These are phyloP conservation scores for Phytophthora litchii DNA, from an alignment of 352 stramenopile genomes.

Conservation along the genomic window DNA sequence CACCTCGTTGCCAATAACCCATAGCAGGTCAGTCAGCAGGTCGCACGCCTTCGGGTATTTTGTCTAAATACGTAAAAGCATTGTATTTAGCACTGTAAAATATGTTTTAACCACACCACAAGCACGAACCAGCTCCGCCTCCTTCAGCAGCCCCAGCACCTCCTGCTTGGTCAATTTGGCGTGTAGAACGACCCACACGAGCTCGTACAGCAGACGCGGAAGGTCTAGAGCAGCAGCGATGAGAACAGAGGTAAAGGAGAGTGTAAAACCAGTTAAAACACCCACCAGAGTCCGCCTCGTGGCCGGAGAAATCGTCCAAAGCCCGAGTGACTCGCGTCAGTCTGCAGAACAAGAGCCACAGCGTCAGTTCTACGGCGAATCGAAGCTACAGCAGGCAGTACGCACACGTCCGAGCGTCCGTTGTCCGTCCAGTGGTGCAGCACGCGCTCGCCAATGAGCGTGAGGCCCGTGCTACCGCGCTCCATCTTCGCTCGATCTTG, in stretches of 20 bases:
- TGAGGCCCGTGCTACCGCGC: conserved; percentile 26
- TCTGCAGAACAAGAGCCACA: conserved; percentile 27
- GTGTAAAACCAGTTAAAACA: conserved; percentile 6
- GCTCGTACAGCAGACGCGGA: conserved; percentile 76
- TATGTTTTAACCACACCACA: neutral
- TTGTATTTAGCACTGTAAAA: neutral
- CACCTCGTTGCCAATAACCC: conserved; percentile 81
- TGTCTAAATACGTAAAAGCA: conserved; percentile 18
- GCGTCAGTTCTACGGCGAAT: conserved; percentile 13
- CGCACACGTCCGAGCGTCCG: conserved; percentile 62
- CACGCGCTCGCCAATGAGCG: conserved; percentile 58
- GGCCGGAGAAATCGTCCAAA: conserved; percentile 38
- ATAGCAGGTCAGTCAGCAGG: conserved; percentile 73
- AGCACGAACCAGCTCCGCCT: conserved; percentile 54
- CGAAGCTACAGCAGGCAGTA: neutral
- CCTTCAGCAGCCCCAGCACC: conserved; percentile 71
- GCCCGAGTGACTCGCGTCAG: conserved; percentile 43
- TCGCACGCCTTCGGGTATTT: conserved; percentile 44
- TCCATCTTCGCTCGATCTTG: conserved; percentile 39
- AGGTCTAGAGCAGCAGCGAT: conserved; percentile 36
- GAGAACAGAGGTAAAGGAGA: neutral
- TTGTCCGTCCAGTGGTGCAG: conserved; percentile 73
- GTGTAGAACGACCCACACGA: conserved; percentile 77
- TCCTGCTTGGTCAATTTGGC: conserved; percentile 76
- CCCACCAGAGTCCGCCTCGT: conserved; percentile 38